Evolutionary conservation across 345 rosid genomes (phyloP).

Genomic region (Aquilaria sinensis): DNA sequence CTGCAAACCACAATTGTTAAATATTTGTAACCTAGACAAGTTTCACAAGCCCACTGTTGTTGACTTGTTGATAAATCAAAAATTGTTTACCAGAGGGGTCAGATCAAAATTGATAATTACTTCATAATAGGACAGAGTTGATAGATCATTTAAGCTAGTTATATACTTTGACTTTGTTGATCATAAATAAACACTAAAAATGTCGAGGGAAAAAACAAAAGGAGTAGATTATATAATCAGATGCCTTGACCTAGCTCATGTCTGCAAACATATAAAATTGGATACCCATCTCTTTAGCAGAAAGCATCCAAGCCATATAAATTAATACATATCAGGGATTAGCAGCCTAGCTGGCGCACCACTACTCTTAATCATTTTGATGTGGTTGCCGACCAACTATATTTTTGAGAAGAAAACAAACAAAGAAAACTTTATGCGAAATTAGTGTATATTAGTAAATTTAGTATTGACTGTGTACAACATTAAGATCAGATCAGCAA

Average conservation of each 20-base stretch:
- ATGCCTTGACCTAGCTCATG: conserved; percentile 10
- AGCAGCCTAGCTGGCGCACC: conserved; percentile 3
- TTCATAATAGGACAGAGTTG: too few relatives aligned
- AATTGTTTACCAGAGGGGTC: too few relatives aligned
- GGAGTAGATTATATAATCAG: not conserved
- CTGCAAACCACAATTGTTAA: conserved; percentile 11
- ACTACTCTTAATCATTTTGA: conserved; percentile 3
- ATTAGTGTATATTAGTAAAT: too few relatives aligned
- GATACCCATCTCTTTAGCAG: conserved; percentile 5
- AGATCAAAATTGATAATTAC: too few relatives aligned
- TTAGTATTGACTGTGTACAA: too few relatives aligned
- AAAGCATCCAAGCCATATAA: conserved; percentile 3
- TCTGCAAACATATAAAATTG: conserved; percentile 6
- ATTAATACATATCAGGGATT: conserved; percentile 5
- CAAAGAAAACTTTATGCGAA: too few relatives aligned
- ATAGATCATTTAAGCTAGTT: not conserved
- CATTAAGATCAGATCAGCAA: too few relatives aligned
- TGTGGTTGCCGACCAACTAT: conserved; percentile 11
- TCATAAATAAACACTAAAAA: conserved; percentile 2
- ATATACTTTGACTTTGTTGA: conserved; percentile 8
- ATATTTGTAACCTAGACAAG: too few relatives aligned
- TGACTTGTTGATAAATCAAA: too few relatives aligned
- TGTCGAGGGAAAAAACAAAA: not conserved
- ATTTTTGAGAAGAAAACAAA: conserved; percentile 2
- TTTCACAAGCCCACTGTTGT: too few relatives aligned